These are phyloP conservation scores for Alternaria sp. DNA, from an alignment of 2,329 filamentous ascomycete species.

Conservation along the genomic window DNA sequence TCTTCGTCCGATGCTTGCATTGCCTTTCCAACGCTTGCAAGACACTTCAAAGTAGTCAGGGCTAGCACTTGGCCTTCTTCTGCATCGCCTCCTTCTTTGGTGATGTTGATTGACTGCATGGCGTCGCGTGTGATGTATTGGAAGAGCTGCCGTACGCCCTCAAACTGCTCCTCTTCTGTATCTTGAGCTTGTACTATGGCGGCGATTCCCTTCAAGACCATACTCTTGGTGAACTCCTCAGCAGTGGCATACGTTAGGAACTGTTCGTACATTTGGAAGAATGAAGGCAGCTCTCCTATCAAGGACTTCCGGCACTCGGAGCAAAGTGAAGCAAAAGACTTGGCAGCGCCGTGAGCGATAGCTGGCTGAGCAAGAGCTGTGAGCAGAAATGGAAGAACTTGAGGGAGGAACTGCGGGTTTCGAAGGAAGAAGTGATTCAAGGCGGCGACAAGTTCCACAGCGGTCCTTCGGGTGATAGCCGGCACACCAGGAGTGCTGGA, in stretches of 20 bases:
- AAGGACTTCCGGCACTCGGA: constrained; percentile 75
- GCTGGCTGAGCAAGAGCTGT: constrained; percentile 67
- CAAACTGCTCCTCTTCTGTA: constrained; percentile 61
- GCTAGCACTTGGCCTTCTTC: constrained; percentile 54
- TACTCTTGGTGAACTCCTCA: constrained; percentile 74
- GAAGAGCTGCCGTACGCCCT: constrained; percentile 64
- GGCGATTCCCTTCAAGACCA: constrained; percentile 74
- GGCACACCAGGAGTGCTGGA: constrained; percentile 59
- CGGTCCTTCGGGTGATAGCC: constrained; percentile 69
- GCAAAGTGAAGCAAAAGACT: constrained; percentile 75
- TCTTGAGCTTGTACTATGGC: constrained; percentile 76
- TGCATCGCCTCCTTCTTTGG: constrained; percentile 41
- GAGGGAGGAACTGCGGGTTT: constrained; percentile 69
- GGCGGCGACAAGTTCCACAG: constrained; percentile 71
- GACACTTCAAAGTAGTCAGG: constrained; percentile 67
- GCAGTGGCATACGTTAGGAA: constrained; percentile 66
- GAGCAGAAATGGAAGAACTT: constrained; percentile 77
- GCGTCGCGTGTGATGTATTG: constrained; percentile 68
- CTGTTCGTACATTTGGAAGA: constrained; percentile 73
- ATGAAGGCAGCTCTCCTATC: constrained; percentile 69
- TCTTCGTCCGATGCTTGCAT: constrained; percentile 72
- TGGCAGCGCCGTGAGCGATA: constrained; percentile 72
- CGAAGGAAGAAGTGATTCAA: constrained; percentile 80
- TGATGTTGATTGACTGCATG: constrained; percentile 41
- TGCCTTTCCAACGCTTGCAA: constrained; percentile 73